Percentiles rank a stretch among this genome's conserved stretches.
Conservation (phyloP, 2,329 filamentous ascomycete species). For the Conoideocrella luteorostrata region DNA sequence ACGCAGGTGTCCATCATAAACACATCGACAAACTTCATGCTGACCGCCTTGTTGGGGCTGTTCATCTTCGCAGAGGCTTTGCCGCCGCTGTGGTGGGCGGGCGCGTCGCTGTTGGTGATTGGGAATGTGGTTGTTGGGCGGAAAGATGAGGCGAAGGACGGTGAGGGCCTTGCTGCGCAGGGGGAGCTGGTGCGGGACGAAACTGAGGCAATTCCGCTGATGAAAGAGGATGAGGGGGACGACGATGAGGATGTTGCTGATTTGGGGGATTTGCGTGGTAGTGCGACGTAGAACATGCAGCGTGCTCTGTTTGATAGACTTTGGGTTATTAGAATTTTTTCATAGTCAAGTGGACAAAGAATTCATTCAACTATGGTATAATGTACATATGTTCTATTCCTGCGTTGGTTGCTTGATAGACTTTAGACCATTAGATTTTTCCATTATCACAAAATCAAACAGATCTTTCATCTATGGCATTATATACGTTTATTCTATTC, state of each 20-base stretch:
- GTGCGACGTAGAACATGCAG: slow-evolving; percentile 4
- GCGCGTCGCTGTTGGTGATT: slow-evolving; percentile 63
- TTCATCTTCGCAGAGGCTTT: slow-evolving; percentile 66
- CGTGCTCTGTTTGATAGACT: background rate
- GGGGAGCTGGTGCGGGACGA: slow-evolving; percentile 12
- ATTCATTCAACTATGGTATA: no score
- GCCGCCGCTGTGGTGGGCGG: slow-evolving; percentile 70
- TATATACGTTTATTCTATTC: no score
- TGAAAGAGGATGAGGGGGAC: slow-evolving; percentile 13
- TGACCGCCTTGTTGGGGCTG: slow-evolving; percentile 66
- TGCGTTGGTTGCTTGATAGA: no score
- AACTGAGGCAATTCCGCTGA: slow-evolving; percentile 24
- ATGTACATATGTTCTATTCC: no score
- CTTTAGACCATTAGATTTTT: no score
- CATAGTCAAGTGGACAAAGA: no score
- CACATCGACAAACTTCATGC: slow-evolving; percentile 73
- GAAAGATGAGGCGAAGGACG: slow-evolving; percentile 48
- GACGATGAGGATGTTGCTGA: slow-evolving; percentile 30
- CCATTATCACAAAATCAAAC: no score
- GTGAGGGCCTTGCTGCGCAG: slow-evolving; percentile 10
- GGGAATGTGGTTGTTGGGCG: slow-evolving; percentile 74
- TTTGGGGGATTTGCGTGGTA: slow-evolving; percentile 21
- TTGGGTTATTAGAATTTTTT: no score
- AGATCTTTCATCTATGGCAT: no score
- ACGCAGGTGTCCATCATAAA: slow-evolving; percentile 79